Conservation (phyloP, 2,329 filamentous ascomycete genomes). For the Scytalidium lignicola region DNA sequence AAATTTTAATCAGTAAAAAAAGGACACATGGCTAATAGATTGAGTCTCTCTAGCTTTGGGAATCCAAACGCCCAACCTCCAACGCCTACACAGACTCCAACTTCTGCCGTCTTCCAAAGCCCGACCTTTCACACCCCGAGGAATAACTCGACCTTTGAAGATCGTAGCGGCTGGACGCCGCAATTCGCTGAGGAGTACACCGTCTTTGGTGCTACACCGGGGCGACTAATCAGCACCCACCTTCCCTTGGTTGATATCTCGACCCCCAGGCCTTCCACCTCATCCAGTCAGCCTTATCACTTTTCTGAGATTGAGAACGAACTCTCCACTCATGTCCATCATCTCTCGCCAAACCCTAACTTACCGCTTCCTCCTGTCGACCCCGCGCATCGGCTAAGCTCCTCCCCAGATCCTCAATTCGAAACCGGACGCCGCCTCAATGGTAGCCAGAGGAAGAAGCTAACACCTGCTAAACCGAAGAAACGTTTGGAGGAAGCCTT, state of each 20-base stretch:
- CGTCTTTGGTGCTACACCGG: conserved; percentile 60
- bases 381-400: conserved; percentile 51
- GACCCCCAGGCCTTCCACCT: conserved; percentile 15
- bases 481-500: conserved; percentile 27
- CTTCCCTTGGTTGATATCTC: conserved; percentile 21
- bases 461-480: conserved; percentile 34
- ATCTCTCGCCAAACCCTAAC: conserved; percentile 49
- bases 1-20: no score
- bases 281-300: conserved; percentile 38
- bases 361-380: conserved; percentile 55
- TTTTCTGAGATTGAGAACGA: conserved; percentile 45
- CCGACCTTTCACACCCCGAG: conserved; percentile 54
- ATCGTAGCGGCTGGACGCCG: conserved; percentile 52
- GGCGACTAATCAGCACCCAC: conserved; percentile 40
- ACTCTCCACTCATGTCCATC: conserved; percentile 57
- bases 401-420: conserved; percentile 44
- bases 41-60: conserved; percentile 47
- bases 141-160: conserved; percentile 41
- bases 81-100: conserved; percentile 54
- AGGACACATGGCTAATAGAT: conserved; percentile 30
- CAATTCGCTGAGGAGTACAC: conserved; percentile 61
- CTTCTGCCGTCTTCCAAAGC: conserved; percentile 47
- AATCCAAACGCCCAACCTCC: conserved; percentile 57
- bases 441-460: conserved; percentile 25
- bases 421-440: conserved; percentile 17